Evolutionary conservation across 1,139 yeast species (phyloP), one percentile per base, ranked within the genome.

Genomic region (Wickerhamomyces sp.): DNA sequence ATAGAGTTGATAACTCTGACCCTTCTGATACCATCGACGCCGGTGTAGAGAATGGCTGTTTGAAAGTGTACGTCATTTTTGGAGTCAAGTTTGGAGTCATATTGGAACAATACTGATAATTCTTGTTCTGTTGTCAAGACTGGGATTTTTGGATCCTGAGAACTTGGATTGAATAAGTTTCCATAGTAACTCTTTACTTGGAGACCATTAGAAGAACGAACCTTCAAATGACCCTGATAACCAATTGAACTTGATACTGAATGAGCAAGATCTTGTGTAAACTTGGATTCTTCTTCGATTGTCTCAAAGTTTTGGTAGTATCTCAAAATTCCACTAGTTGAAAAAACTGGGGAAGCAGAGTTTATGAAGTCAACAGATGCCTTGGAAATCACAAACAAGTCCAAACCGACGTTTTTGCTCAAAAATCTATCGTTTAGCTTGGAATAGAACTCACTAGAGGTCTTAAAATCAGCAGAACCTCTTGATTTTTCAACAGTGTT

Each of bases 41-140:
- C 84, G 0, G 97, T 91, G 56, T 87, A 88, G 36, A 93, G 66
- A 29, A 91, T 49, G 0, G 97, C 97, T 2, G 87, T 84, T 61
- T 91, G 99, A 66, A 89, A 87, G 57, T 87, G 94, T 27, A 88
- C 86, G 56, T 87, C 96, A 26, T 73, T 69, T 40, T 77, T 77
- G 4, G 84, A 67, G 39, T 79, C 75, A 30, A 93, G 68, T 42
- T 75, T 78, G 2, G 88, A 89, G 53, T 88, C 96, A 50, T 86
- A 83, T 36, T 69, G 70, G 49, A 91, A 76, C 35, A 86, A 67
- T 3, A 86, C 78, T 5, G 87, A 82, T 39, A 87, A 60, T 3
- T 84, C 70, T 31, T 85, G 82, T 48, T 84, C 81, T 15, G 72
- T 69, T 30, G 72, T 70, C 16, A 89, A 60, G 6, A 75, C 62